A percentile compares a stretch with the other conserved stretches of the same genome.
Conservation (phyloP, 495 filamentous ascomycete species). For the Daldinia bambusicola region DNA sequence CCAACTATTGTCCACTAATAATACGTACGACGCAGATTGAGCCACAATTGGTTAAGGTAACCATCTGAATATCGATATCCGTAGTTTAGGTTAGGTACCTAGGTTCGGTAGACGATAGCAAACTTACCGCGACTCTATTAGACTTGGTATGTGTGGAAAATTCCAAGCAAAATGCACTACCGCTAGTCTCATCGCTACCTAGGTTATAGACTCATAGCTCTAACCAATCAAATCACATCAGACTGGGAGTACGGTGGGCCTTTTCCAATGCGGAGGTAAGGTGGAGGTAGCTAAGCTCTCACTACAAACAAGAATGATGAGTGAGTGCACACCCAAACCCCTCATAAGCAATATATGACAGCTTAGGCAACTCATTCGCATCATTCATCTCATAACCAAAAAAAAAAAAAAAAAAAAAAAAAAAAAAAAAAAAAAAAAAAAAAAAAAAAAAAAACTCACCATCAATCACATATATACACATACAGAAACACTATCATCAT, state of each 20-base stretch:
- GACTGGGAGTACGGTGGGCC: too few species aligned
- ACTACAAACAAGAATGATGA: neutral
- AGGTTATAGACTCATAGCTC: neutral
- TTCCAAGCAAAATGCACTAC: neutral
- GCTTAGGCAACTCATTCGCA: neutral
- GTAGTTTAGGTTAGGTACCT: too few species aligned
- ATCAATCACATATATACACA: neutral
- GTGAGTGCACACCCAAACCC: neutral
- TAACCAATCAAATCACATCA: neutral
- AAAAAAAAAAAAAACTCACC: too few species aligned
- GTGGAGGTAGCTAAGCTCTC: neutral
- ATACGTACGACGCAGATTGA: too few species aligned
- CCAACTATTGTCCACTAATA: too few species aligned
- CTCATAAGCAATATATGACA: neutral
- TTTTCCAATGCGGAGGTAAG: neutral
- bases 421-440: too few species aligned
- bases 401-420: too few species aligned
- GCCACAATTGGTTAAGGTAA: too few species aligned
- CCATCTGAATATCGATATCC: too few species aligned
- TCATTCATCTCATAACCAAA: neutral
- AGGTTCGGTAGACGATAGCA: too few species aligned
- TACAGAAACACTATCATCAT: slow-evolving; percentile 38
- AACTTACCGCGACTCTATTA: too few species aligned
- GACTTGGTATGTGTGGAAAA: too few species aligned
- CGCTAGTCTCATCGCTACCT: neutral